phyloP scores from a whole-genome alignment of 176 grass and related monocot species.

The Juncus inflexus region DNA sequence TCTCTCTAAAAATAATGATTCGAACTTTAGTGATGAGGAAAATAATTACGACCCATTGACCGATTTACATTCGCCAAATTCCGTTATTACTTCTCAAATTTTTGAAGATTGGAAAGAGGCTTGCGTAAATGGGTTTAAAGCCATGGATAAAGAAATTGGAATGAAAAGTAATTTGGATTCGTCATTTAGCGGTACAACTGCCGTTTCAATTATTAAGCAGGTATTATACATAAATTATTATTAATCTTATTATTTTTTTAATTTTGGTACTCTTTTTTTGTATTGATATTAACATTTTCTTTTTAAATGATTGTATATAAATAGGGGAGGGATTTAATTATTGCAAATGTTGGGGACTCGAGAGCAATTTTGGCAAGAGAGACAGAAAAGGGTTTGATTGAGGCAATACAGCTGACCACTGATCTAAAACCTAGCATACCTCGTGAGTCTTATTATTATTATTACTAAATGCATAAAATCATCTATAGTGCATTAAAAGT shows the following conservation, averaged over 20 bases:
- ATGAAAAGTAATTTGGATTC: constrained; percentile 44
- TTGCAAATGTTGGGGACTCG: constrained; percentile 90
- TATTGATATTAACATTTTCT: background rate
- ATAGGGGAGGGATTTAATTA: constrained; percentile 66
- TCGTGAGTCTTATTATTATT: constrained; percentile 19
- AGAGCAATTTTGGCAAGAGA: constrained; percentile 65
- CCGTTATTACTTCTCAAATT: constrained; percentile 29
- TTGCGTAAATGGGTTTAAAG: constrained; percentile 56
- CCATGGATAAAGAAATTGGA: constrained; percentile 81
- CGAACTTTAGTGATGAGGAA: constrained; percentile 35
- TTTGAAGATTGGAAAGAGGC: constrained; percentile 76
- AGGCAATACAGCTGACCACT: constrained; percentile 71
- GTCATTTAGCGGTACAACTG: constrained; percentile 80
- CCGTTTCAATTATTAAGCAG: constrained; percentile 88
- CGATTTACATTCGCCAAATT: background rate
- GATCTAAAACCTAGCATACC: constrained; percentile 73
- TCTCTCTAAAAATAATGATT: constrained; percentile 18
- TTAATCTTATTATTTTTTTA: background rate
- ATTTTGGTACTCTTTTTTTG: background rate
- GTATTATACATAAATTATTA: constrained; percentile 10
- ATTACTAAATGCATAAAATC: too few relatives aligned
- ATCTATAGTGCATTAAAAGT: background rate
- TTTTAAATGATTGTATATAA: background rate
- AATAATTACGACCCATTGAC: background rate
- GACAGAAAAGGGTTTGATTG: constrained; percentile 42